These are phyloP conservation scores for Astragalus membranaceus DNA, from an alignment of 306 rosid species.

Conservation along the genomic window DNA sequence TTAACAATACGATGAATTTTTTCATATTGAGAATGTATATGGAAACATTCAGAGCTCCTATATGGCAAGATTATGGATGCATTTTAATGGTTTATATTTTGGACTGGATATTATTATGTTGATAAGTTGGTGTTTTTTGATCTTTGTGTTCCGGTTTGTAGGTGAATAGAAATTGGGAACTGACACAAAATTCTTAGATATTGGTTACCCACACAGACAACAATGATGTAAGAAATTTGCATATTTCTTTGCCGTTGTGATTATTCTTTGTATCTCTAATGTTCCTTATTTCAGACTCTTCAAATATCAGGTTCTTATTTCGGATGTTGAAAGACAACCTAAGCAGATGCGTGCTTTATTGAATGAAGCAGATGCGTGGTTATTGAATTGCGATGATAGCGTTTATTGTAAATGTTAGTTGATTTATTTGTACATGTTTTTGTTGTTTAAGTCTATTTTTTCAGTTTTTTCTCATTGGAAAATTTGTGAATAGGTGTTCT, in stretches of 20 bases:
- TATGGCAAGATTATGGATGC: too few species aligned
- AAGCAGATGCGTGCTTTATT: too few species aligned
- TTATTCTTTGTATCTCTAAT: neutral
- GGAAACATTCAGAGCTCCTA: too few species aligned
- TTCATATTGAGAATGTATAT: too few species aligned
- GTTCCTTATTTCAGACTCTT: slow-evolving; percentile 7
- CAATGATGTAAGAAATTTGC: slow-evolving; percentile 67
- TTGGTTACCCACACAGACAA: slow-evolving; percentile 97
- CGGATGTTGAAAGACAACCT: slow-evolving; percentile 97
- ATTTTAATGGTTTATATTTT: neutral
- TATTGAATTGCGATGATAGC: too few species aligned
- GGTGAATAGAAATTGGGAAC: slow-evolving; percentile 98
- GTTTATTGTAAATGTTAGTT: too few species aligned
- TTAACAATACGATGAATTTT: too few species aligned
- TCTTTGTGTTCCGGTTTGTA: slow-evolving; percentile 27
- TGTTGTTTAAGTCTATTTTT: too few species aligned
- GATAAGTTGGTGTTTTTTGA: slow-evolving; percentile 2
- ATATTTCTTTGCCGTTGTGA: neutral
- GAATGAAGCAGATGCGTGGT: too few species aligned
- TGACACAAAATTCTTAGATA: slow-evolving; percentile 84
- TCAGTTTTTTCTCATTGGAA: too few species aligned
- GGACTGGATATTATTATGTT: neutral
- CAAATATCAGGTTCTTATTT: slow-evolving; percentile 71
- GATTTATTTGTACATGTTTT: too few species aligned
- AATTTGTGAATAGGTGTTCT: too few species aligned